Evolutionary conservation across 2,329 filamentous ascomycete species (phyloP).

Genomic region (Colletotrichum costaricense): DNA sequence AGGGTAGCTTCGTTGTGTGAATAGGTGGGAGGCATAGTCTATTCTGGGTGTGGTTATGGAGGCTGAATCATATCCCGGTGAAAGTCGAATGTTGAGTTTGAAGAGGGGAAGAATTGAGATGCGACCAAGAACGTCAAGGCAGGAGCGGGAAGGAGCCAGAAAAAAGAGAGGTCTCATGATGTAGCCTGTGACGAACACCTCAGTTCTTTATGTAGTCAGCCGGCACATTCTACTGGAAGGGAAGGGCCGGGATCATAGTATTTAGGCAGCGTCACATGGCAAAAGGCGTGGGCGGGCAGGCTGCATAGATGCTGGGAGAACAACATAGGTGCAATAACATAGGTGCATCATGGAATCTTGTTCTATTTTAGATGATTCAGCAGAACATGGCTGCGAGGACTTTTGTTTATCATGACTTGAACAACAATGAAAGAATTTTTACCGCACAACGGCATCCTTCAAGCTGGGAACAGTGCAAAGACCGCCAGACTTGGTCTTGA

Average conservation of each 20-base stretch:
- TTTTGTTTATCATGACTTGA: conserved; percentile 20
- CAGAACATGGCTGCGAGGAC: not conserved
- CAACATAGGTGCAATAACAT: not conserved
- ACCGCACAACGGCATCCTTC: conserved; percentile 85
- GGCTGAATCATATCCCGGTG: not conserved
- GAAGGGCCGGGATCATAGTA: not conserved
- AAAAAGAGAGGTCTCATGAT: not conserved
- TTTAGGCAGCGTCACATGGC: not conserved
- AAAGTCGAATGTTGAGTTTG: not conserved
- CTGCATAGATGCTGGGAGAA: not conserved
- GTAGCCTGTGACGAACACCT: not conserved
- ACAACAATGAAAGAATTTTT: conserved; percentile 28
- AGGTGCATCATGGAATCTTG: not conserved
- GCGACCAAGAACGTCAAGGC: too few species aligned
- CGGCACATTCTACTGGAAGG: not conserved
- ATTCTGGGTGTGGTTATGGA: not conserved
- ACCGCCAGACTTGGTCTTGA: conserved; percentile 82
- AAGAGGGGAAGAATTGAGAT: not conserved
- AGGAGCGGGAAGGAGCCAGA: not conserved
- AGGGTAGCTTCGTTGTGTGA: not conserved
- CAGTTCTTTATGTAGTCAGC: not conserved
- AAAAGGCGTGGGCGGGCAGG: not conserved
- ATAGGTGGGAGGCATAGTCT: not conserved
- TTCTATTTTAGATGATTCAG: not conserved
- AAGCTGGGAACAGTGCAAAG: conserved; percentile 86